Percentiles rank a stretch among this genome's conserved stretches.
These are phyloP conservation scores for Acanthamoeba sp. DNA, from an alignment of 208 protist species.

Conservation along the genomic window DNA sequence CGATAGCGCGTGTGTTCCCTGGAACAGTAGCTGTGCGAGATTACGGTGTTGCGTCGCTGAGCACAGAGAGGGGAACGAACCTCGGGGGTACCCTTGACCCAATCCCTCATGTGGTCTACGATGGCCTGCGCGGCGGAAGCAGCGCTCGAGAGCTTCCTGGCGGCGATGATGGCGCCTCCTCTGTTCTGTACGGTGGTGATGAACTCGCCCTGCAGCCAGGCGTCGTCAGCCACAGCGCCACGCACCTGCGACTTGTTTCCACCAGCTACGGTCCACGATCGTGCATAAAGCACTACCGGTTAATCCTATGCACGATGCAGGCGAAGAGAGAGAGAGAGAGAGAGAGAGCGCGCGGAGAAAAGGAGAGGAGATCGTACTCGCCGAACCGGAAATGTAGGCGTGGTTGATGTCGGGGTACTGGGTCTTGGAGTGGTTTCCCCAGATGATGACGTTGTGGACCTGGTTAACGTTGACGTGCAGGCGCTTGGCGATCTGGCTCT, in stretches of 20 bases:
- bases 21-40: too few relatives aligned
- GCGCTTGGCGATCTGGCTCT: conserved; percentile 92
- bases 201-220: conserved; percentile 90
- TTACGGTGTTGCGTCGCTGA: too few relatives aligned
- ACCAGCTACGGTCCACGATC: conserved; percentile 79
- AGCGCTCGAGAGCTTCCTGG: conserved; percentile 93
- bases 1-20: too few relatives aligned
- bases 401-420: conserved; percentile 95
- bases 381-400: conserved; percentile 78
- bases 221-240: conserved; percentile 90
- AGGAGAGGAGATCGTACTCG: background rate
- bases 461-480: conserved; percentile 47
- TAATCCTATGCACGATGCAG: background rate
- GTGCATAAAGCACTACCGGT: background rate
- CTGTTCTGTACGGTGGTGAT: conserved; percentile 93
- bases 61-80: conserved; percentile 45
- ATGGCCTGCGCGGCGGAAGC: conserved; percentile 95
- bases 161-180: conserved; percentile 91
- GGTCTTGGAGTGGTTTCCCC: conserved; percentile 95
- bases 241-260: conserved; percentile 82
- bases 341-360: too few relatives aligned
- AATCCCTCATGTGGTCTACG: conserved; percentile 89
- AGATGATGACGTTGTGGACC: conserved; percentile 57
- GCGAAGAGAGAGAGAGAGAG: background rate
- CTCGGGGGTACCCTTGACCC: conserved; percentile 88